phyloP scores from a whole-genome alignment of 2,329 filamentous ascomycete genomes.

The Thelonectria rubi region DNA sequence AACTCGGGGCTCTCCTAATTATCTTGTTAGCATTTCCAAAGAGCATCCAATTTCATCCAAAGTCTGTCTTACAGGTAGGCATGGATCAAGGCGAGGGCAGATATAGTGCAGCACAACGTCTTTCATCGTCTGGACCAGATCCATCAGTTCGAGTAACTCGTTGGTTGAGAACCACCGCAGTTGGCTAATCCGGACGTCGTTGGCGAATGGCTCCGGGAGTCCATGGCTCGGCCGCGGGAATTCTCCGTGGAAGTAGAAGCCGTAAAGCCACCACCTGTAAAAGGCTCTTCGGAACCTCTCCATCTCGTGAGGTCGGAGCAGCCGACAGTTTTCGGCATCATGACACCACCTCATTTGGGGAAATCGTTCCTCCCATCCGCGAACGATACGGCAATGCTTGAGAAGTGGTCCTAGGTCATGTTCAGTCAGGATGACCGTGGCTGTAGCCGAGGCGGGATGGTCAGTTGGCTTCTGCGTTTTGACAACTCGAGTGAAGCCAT shows the following conservation, averaged over 20 bases:
- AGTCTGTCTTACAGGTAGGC: slow-evolving; percentile 46
- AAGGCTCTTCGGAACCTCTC: slow-evolving; percentile 60
- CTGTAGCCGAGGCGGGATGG: slow-evolving; percentile 8
- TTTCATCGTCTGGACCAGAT: slow-evolving; percentile 56
- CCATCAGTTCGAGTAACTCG: slow-evolving; percentile 56
- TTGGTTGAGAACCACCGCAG: slow-evolving; percentile 55
- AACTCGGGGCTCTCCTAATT: slow-evolving; percentile 33
- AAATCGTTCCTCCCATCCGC: slow-evolving; percentile 52
- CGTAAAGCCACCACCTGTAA: slow-evolving; percentile 65
- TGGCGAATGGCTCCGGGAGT: slow-evolving; percentile 51
- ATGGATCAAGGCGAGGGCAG: slow-evolving; percentile 55
- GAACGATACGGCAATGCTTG: slow-evolving; percentile 48
- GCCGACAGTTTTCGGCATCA: slow-evolving; percentile 55
- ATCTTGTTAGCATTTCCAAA: slow-evolving; percentile 12
- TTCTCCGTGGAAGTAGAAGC: slow-evolving; percentile 61
- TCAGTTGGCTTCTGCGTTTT: slow-evolving; percentile 35
- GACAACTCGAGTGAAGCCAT: slow-evolving; percentile 36
- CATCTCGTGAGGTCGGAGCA: slow-evolving; percentile 54
- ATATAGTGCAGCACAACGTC: slow-evolving; percentile 56
- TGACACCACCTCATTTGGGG: slow-evolving; percentile 59
- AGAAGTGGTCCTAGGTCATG: slow-evolving; percentile 48
- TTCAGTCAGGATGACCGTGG: slow-evolving; percentile 45
- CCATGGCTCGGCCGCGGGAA: slow-evolving; percentile 49
- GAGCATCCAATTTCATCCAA: not conserved
- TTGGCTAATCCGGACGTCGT: slow-evolving; percentile 54